Conservation (phyloP, 331 rosid genomes). For the Arachis monticola region DNA sequence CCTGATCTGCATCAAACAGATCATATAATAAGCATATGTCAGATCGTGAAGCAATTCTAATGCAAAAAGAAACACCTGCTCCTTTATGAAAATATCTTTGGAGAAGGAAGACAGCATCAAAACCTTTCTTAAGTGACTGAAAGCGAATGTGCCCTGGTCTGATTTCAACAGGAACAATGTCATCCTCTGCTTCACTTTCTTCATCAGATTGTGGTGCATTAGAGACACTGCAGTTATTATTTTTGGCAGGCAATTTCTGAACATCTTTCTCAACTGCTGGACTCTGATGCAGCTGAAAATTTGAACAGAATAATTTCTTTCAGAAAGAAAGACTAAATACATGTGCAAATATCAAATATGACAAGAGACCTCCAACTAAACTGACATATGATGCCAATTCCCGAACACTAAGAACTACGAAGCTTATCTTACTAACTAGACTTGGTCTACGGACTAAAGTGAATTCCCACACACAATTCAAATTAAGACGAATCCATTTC, state of each 20-base stretch:
- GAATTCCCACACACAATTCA: slow-evolving; percentile 25
- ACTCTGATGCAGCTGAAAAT: slow-evolving; percentile 53
- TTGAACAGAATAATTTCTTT: slow-evolving; percentile 30
- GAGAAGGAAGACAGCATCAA: slow-evolving; percentile 28
- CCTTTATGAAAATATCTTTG: slow-evolving; percentile 9
- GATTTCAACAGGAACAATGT: slow-evolving; percentile 75
- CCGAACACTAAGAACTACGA: slow-evolving; percentile 9
- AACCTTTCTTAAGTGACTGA: slow-evolving; percentile 71
- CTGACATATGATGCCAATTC: slow-evolving; percentile 16
- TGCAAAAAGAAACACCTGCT: slow-evolving; percentile 11
- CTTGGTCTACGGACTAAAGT: slow-evolving; percentile 13
- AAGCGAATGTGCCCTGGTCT: slow-evolving; percentile 98
- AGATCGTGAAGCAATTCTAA: slow-evolving; percentile 33
- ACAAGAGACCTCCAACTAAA: slow-evolving; percentile 27
- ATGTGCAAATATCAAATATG: slow-evolving; percentile 28
- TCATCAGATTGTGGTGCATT: slow-evolving; percentile 47
- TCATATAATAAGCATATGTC: slow-evolving; percentile 35
- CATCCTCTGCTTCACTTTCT: slow-evolving; percentile 71
- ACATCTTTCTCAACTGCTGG: slow-evolving; percentile 47
- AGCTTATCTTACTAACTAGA: slow-evolving; percentile 31
- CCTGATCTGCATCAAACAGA: slow-evolving; percentile 61
- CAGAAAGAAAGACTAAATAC: slow-evolving; percentile 15
- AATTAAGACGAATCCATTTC: slow-evolving; percentile 6
- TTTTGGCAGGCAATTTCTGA: slow-evolving; percentile 47
- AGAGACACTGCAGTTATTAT: slow-evolving; percentile 37